Evolutionary conservation across 352 stramenopile genomes (phyloP), one percentile per base, ranked within the genome.

Genomic region (Hyphochytrium catenoides): DNA sequence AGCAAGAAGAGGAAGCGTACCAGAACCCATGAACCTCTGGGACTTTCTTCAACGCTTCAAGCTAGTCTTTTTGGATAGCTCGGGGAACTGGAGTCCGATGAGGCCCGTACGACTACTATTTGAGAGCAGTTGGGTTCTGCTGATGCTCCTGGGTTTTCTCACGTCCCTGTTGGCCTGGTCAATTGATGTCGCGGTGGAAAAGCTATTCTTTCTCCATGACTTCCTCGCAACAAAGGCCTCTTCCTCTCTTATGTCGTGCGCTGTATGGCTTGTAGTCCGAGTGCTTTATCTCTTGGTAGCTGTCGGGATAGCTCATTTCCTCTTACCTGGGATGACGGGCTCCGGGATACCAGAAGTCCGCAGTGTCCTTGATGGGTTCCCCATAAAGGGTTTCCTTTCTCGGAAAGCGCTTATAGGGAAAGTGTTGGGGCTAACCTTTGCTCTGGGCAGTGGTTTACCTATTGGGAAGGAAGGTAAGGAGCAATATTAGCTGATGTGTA

Each of bases 381-480:
- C 60, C n/a, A 51, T 61, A 34, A 57, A 58, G 0, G 54, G 71
- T 39, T 81, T 75, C 35, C 47, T 81, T 1, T 59, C 57, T 12
- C 56, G 46, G 4, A 49, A 54, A 14, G 64, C 63, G 34, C 46
- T 77, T 29, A 31, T 73, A 1, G 54, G 62, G 34, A 81, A 81
- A 54, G 52, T 50, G n/a, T 39, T 68, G 7, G 64, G 62, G 0
- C 39, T 77, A n/a, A 47, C 68, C 11, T 52, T 69, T 18, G 66
- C 66, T 17, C 47, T 74, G 0, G 61, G 63, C 4, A 76, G 62
- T 41, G 65, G 59, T 0, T 39, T 81, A 2, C 66, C 57, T 5
- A 74, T 81, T 31, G 66, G 66, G 6, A 75, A 75, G 32, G 66
- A 76, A 52, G 66, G 66, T n/a, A n/a, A n/a, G n/a, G n/a, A n/a